Percentiles rank a stretch among this genome's conserved stretches.
phyloP scores from a whole-genome alignment of 371 early-diverging fungal genomes.

The Mucor saturninus region DNA sequence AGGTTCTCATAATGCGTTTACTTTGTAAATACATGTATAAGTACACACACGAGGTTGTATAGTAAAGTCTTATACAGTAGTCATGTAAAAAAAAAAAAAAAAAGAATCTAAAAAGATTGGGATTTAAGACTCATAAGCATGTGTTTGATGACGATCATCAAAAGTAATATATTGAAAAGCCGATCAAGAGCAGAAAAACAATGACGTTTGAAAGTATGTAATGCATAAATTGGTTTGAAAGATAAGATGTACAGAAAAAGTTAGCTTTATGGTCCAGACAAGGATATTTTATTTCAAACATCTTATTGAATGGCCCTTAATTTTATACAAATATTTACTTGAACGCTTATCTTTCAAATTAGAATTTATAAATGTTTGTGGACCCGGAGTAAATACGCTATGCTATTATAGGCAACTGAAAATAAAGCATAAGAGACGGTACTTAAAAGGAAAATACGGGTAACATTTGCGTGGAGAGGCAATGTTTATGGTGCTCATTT shows the following conservation, averaged over 20 bases:
- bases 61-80: neutral
- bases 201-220: neutral
- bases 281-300: no score
- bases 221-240: neutral
- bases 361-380: neutral
- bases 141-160: neutral
- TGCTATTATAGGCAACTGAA: neutral
- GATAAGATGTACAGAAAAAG: neutral
- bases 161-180: neutral
- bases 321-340: no score
- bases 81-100: neutral
- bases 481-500: neutral
- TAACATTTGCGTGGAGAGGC: neutral
- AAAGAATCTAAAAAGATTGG: neutral
- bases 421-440: neutral
- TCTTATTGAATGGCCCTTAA: no score
- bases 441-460: neutral
- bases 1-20: neutral
- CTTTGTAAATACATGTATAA: no score
- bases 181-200: neutral
- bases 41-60: no score
- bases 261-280: neutral
- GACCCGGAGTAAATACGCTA: conserved; percentile 1
- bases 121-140: neutral
- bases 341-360: neutral